These are phyloP conservation scores for Alternaria tenuissima DNA, from an alignment of 2,329 filamentous ascomycete species.

Conservation along the genomic window DNA sequence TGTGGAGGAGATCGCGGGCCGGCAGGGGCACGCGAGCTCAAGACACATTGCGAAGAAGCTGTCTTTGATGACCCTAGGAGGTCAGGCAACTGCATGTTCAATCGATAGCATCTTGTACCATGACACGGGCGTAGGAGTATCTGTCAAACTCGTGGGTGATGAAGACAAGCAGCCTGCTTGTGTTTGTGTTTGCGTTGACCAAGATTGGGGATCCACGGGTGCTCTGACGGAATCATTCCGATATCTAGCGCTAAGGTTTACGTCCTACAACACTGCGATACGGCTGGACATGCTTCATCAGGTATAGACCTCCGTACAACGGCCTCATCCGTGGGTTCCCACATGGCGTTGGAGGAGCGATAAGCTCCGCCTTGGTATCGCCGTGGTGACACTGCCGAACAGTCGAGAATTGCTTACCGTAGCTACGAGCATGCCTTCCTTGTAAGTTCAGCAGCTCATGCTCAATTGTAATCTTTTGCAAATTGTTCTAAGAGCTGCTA, in stretches of 20 bases:
- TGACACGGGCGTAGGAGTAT: not conserved
- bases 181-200: not conserved
- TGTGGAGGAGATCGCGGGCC: conserved; percentile 9
- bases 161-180: not conserved
- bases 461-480: not conserved
- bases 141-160: not conserved
- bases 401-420: not conserved
- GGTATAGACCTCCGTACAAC: conserved; percentile 18
- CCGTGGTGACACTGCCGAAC: not conserved
- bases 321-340: conserved; percentile 5
- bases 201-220: not conserved
- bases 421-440: not conserved
- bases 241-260: conserved; percentile 12
- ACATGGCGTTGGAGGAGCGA: conserved; percentile 4
- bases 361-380: conserved; percentile 2
- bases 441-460: not conserved
- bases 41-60: not conserved
- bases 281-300: conserved; percentile 25
- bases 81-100: not conserved
- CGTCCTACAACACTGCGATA: conserved; percentile 4
- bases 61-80: not conserved
- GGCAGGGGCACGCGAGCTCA: conserved; percentile 4
- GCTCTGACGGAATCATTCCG: conserved; percentile 8
- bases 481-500: not conserved
- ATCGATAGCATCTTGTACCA: not conserved